Evolutionary conservation across 2,329 filamentous ascomycete species (phyloP), one percentile per base, ranked within the genome.

Genomic region (Elsinoe australis): DNA sequence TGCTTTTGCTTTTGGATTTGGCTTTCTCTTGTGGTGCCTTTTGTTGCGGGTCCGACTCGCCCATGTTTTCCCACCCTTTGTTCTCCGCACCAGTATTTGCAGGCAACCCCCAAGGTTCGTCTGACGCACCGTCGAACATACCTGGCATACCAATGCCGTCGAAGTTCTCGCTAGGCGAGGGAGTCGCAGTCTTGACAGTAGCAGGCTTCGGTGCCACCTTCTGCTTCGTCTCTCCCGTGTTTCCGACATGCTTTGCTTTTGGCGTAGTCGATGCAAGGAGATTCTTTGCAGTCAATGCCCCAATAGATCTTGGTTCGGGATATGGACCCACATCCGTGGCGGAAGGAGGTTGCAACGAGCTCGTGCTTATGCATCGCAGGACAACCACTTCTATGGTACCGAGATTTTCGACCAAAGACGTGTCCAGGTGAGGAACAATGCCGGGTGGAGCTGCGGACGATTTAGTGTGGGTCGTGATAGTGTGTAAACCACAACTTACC

Each of bases 311-410:
- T 29, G 6, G 6, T 12, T 29, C 14, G 14, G 14, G 18, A 19
- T 36, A 10, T 9, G 14, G 33, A n/a, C 45, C 47, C 7, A 44
- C 36, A 31, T 50, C 52, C 24, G 45, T 50, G 21, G 42, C 49
- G 8, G 48, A 44, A 14, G 26, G 24, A n/a, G 45, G 45, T 26
- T 36, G 45, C 9, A 48, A 22, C 39, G 49, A n/a, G 44, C 51
- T 32, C n/a, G 47, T 34, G 19, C 55, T 53, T 31, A 61, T 63
- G 52, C 69, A 71, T 22, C 71, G 65, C 14, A 73, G 58, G 3
- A 73, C 63, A 3, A 74, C 56, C 12, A 74, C 66, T 53, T 73
- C 71, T 24, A 74, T 73, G 12, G 64, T 69, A 28, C 71, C 71
- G 15, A 72, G 59, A 39, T 68, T 69, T 2, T 67, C 56, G 1